A percentile compares a stretch with the other conserved stretches of the same genome.
phyloP scores from a whole-genome alignment of 257 asterid genomes.

The Solanum ossicruentum region DNA sequence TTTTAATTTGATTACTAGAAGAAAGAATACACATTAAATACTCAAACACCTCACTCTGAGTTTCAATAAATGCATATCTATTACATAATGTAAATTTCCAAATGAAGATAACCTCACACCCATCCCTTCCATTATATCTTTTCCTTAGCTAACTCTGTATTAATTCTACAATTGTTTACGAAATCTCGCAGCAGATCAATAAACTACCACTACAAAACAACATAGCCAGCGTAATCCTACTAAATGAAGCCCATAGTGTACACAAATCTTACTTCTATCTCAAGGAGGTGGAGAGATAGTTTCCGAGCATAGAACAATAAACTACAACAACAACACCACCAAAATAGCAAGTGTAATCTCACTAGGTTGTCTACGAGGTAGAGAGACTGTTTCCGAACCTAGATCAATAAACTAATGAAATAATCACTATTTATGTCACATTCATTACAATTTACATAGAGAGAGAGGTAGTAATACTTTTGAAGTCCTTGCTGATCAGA shows the following conservation, averaged over 20 bases:
- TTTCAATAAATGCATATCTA: neutral
- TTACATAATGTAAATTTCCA: neutral
- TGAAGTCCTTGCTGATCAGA: constrained; percentile 65
- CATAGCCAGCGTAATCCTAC: neutral
- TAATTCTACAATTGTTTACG: neutral
- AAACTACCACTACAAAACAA: neutral
- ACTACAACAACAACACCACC: neutral
- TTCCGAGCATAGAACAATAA: neutral
- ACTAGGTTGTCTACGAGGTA: too few relatives aligned
- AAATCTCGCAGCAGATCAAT: neutral
- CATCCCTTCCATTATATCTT: neutral
- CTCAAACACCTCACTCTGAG: neutral
- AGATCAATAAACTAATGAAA: neutral
- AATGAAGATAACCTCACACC: neutral
- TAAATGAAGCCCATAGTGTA: neutral
- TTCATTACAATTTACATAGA: neutral
- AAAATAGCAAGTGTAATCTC: neutral
- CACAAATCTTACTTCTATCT: neutral
- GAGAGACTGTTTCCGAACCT: neutral
- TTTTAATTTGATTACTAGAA: neutral
- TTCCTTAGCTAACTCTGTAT: neutral
- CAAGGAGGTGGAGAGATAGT: too few relatives aligned
- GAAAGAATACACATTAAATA: neutral
- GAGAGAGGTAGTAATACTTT: constrained; percentile 26
- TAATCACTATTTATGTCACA: neutral